These are phyloP conservation scores for Lagerstroemia speciosa DNA, from an alignment of 345 rosid species.

Conservation along the genomic window DNA sequence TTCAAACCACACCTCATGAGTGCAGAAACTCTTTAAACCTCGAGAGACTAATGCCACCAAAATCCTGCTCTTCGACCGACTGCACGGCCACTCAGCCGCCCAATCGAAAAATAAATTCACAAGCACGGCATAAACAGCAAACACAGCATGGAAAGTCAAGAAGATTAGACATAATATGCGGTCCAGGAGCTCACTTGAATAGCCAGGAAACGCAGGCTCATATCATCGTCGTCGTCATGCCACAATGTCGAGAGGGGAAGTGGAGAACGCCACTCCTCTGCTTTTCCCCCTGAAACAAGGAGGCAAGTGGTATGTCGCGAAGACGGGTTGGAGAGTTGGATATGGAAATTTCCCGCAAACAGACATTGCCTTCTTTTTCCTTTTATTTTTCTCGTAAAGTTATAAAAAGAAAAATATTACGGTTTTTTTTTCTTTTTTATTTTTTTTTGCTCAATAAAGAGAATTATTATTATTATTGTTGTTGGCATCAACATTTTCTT, in stretches of 20 bases:
- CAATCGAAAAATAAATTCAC: not conserved
- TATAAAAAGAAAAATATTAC: too few species aligned
- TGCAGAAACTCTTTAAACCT: not conserved
- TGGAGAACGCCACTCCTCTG: not conserved
- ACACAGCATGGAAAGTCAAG: too few species aligned
- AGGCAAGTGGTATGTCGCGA: not conserved
- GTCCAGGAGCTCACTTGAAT: not conserved
- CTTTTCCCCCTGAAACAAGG: not conserved
- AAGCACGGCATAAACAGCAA: not conserved
- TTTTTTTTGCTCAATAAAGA: too few species aligned
- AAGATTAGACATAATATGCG: too few species aligned
- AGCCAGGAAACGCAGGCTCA: not conserved
- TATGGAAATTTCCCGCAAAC: constrained; percentile 15
- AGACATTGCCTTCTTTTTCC: constrained; percentile 13
- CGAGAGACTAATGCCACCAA: not conserved
- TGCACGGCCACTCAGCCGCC: not conserved
- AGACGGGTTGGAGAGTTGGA: constrained; percentile 9
- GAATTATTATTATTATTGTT: too few species aligned
- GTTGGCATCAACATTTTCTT: too few species aligned
- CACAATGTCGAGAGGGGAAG: not conserved
- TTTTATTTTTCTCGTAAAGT: too few species aligned
- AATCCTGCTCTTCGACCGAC: not conserved
- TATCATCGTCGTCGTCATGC: not conserved
- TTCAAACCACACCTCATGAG: not conserved
- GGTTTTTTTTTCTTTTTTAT: too few species aligned